A percentile compares a stretch with the other conserved stretches of the same genome.
phyloP scores from a whole-genome alignment of 441 rosid genomes.

The Hura crepitans region DNA sequence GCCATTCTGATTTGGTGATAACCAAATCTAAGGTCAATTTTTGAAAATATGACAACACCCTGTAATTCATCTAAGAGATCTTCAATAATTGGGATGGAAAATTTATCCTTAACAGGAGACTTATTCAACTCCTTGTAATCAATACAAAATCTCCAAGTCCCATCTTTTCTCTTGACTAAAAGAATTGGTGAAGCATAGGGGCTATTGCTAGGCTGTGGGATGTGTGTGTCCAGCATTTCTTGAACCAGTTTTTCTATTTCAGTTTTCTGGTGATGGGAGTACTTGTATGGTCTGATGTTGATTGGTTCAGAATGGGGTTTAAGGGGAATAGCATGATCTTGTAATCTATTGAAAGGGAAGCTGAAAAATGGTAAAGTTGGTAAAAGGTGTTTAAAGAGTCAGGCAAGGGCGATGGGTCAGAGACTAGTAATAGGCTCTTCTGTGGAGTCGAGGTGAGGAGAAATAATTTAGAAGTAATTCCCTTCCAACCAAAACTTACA shows the following conservation, averaged over 20 bases:
- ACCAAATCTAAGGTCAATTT: background rate
- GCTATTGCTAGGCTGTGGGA: background rate
- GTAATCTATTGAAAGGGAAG: no score
- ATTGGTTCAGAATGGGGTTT: no score
- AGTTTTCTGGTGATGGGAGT: no score
- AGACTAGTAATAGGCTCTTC: no score
- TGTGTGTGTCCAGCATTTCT: background rate
- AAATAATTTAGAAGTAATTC: no score
- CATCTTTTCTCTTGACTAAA: background rate
- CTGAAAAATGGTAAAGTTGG: no score
- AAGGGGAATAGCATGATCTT: no score
- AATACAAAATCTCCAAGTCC: background rate
- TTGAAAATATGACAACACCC: background rate
- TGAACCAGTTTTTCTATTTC: background rate
- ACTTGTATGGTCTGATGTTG: no score
- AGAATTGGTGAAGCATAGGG: background rate
- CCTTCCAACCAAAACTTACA: no score
- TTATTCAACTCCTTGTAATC: background rate
- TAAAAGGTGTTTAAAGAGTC: no score
- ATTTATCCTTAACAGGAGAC: background rate
- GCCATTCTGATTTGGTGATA: background rate
- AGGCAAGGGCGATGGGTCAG: no score
- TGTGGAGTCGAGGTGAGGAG: no score
- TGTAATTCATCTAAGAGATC: background rate
- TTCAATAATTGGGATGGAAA: background rate